Percentiles rank a stretch among this genome's conserved stretches.
phyloP scores from a whole-genome alignment of 106 monocot genomes.

The Amphibolis antarctica region DNA sequence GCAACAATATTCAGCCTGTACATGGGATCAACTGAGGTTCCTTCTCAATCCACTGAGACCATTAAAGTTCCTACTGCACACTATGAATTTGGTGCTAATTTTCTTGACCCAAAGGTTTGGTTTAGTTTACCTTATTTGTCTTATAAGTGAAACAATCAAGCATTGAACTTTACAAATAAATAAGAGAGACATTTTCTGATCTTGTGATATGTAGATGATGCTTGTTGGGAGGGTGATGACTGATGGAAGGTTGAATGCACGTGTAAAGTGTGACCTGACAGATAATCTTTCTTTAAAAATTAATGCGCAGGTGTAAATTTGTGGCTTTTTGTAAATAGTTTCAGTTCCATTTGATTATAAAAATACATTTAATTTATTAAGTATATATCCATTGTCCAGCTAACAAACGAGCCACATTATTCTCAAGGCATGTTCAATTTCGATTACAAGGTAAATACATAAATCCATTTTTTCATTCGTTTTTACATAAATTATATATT shows the following conservation, averaged over 20 bases:
- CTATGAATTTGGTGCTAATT: slow-evolving; percentile 98
- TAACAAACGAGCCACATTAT: slow-evolving; percentile 91
- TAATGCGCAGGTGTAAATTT: slow-evolving; percentile 69
- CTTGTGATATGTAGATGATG: slow-evolving; percentile 56
- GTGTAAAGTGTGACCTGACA: slow-evolving; percentile 95
- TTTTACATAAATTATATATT: too few relatives aligned
- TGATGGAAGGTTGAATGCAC: slow-evolving; percentile 91
- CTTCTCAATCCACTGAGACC: slow-evolving; percentile 59
- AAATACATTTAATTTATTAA: background rate
- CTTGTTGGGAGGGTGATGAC: slow-evolving; percentile 90
- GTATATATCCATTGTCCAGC: slow-evolving; percentile 34
- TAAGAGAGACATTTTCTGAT: background rate
- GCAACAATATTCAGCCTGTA: slow-evolving; percentile 44
- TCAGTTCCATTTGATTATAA: background rate
- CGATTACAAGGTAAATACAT: slow-evolving; percentile 77
- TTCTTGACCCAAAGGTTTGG: slow-evolving; percentile 81
- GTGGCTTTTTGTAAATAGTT: slow-evolving; percentile 3
- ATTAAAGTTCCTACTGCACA: slow-evolving; percentile 83
- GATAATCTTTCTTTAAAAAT: slow-evolving; percentile 84
- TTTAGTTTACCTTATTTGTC: background rate
- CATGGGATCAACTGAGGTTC: slow-evolving; percentile 93
- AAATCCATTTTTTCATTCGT: too few relatives aligned
- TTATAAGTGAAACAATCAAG: background rate
- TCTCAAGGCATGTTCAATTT: slow-evolving; percentile 99
- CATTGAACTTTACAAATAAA: background rate